These are phyloP conservation scores for Lactarius pseudohatsudake DNA, from an alignment of 768 basidiomycete species.

Conservation along the genomic window DNA sequence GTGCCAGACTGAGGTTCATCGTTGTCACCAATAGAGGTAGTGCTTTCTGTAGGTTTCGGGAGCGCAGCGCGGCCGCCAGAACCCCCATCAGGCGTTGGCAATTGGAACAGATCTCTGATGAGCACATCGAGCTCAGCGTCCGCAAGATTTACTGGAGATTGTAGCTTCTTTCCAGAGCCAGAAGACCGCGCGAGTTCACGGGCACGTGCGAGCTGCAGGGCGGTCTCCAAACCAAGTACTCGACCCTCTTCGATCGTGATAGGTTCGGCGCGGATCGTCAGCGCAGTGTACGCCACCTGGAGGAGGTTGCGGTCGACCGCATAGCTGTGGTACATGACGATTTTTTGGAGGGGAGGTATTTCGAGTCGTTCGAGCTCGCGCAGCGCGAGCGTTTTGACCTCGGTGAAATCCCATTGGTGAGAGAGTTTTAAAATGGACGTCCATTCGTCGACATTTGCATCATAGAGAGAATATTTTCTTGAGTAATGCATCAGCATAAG, in stretches of 20 bases:
- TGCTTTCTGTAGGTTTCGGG: not conserved
- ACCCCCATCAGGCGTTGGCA: not conserved
- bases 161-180: not conserved
- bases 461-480: conserved; percentile 58
- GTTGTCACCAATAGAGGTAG: not conserved
- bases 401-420: conserved; percentile 53
- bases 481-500: not conserved
- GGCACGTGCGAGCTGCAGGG: conserved; percentile 51
- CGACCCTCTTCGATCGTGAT: conserved; percentile 56
- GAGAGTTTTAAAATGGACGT: conserved; percentile 52
- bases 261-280: conserved; percentile 53
- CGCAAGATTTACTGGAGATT: conserved; percentile 3
- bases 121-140: conserved; percentile 21
- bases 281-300: conserved; percentile 49
- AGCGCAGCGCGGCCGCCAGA: not conserved
- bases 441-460: conserved; percentile 54
- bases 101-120: conserved; percentile 24
- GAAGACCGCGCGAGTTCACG: conserved; percentile 42
- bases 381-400: conserved; percentile 51
- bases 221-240: conserved; percentile 56
- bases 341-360: conserved; percentile 52
- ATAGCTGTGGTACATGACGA: conserved; percentile 55
- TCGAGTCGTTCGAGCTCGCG: conserved; percentile 50
- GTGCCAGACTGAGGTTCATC: not conserved
- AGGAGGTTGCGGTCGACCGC: conserved; percentile 51